phyloP scores from a whole-genome alignment of 83 land plant genomes.

The Thuja plicata region DNA sequence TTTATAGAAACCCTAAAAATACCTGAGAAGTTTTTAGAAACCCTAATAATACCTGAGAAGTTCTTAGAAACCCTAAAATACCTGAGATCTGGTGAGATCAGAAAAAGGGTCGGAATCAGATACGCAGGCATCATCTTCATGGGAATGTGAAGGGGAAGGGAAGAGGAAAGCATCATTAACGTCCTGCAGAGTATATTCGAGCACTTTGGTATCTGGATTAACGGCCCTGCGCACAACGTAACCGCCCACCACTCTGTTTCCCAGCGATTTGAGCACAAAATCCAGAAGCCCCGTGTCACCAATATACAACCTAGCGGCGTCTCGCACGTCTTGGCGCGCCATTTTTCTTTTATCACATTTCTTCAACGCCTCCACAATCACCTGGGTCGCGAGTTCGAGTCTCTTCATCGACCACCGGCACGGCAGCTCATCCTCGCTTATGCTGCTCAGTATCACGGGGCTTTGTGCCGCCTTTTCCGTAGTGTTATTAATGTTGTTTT shows the following conservation, averaged over 20 bases:
- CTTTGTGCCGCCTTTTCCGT: background rate
- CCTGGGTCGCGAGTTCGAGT: conserved; percentile 66
- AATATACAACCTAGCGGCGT: conserved; percentile 72
- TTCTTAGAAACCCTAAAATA: background rate
- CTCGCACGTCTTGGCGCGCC: conserved; percentile 84
- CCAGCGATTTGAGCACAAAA: conserved; percentile 78
- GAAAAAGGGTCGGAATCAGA: background rate
- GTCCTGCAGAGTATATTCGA: conserved; percentile 73
- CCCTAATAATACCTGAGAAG: too few species aligned
- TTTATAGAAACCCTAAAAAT: too few species aligned
- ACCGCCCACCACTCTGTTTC: conserved; percentile 68
- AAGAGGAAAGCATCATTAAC: background rate
- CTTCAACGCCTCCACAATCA: conserved; percentile 74
- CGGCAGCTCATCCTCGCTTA: conserved; percentile 34
- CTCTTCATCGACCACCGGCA: conserved; percentile 86
- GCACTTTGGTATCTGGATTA: conserved; percentile 60
- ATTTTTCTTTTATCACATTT: conserved; percentile 45
- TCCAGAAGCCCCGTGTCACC: conserved; percentile 96
- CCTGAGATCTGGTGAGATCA: background rate
- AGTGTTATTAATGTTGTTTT: conserved; percentile 3
- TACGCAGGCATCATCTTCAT: background rate
- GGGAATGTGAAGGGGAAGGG: background rate
- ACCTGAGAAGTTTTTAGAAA: too few species aligned
- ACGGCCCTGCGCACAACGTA: conserved; percentile 61
- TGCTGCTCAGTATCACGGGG: background rate